phyloP scores from a whole-genome alignment of 768 basidiomycete species.

The Hortiboletus campestris region DNA sequence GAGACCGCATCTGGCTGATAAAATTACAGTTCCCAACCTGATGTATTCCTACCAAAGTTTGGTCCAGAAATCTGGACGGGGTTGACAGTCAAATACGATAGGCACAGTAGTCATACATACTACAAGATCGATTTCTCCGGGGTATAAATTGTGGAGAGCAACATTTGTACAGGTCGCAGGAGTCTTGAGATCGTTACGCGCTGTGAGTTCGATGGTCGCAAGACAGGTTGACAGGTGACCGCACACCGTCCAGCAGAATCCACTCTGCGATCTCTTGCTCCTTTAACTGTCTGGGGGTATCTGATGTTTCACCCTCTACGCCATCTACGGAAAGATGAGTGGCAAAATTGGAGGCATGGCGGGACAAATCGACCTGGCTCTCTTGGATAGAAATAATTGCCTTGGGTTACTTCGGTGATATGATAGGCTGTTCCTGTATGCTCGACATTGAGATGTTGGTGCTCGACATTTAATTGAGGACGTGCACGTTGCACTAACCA shows the following conservation, averaged over 20 bases:
- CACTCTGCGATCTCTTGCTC: constrained; percentile 84
- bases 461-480: background rate
- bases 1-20: constrained; percentile 2
- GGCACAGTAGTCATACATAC: constrained; percentile 39
- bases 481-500: constrained; percentile 41
- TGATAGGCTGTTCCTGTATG: constrained; percentile 73
- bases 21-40: constrained; percentile 44
- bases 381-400: constrained; percentile 75
- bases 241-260: constrained; percentile 85
- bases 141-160: constrained; percentile 85
- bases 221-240: constrained; percentile 20
- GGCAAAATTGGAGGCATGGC: background rate
- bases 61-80: constrained; percentile 72
- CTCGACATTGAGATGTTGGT: background rate
- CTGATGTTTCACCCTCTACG: constrained; percentile 65
- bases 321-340: constrained; percentile 36
- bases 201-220: constrained; percentile 4
- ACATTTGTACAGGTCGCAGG: constrained; percentile 93
- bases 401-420: constrained; percentile 68
- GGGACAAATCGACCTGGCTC: constrained; percentile 40
- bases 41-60: constrained; percentile 82
- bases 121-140: constrained; percentile 85
- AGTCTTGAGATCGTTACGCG: constrained; percentile 46
- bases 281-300: constrained; percentile 60
- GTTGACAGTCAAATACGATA: background rate